Evolutionary conservation across 2,329 filamentous ascomycete genomes (phyloP).

Genomic region (Cladosporium sp.): DNA sequence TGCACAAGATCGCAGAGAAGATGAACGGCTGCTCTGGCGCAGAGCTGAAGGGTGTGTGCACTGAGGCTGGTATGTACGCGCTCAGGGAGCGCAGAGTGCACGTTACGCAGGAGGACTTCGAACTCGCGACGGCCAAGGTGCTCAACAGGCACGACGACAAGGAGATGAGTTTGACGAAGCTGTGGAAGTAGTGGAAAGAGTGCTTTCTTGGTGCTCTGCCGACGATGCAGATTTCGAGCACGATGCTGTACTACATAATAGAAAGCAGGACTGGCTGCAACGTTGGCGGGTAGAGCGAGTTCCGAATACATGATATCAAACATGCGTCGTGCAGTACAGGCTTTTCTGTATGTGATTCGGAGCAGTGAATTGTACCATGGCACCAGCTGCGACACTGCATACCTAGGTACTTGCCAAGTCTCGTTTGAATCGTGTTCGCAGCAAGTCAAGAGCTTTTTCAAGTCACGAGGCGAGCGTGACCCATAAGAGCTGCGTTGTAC

Average conservation of each 20-base stretch:
- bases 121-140: constrained; percentile 97
- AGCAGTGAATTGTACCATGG: not conserved
- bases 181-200: constrained; percentile 66
- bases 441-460: not conserved
- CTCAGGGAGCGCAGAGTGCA: constrained; percentile 93
- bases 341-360: not conserved
- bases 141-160: constrained; percentile 99
- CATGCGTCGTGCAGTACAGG: not conserved
- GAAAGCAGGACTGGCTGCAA: not conserved
- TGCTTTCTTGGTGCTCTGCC: not conserved
- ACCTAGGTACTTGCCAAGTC: not conserved
- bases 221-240: not conserved
- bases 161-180: constrained; percentile 84
- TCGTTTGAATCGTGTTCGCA: not conserved
- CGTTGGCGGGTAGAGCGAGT: constrained; percentile 4
- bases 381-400: not conserved
- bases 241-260: constrained; percentile 15
- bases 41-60: constrained; percentile 97
- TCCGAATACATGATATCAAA: constrained; percentile 10
- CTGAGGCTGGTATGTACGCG: constrained; percentile 97
- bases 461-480: not conserved
- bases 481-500: not conserved
- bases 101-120: constrained; percentile 98
- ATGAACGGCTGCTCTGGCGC: constrained; percentile 99
- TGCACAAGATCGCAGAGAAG: constrained; percentile 98